Conservation (phyloP, 257 asterid genomes). For the Rubia yunnanensis region DNA sequence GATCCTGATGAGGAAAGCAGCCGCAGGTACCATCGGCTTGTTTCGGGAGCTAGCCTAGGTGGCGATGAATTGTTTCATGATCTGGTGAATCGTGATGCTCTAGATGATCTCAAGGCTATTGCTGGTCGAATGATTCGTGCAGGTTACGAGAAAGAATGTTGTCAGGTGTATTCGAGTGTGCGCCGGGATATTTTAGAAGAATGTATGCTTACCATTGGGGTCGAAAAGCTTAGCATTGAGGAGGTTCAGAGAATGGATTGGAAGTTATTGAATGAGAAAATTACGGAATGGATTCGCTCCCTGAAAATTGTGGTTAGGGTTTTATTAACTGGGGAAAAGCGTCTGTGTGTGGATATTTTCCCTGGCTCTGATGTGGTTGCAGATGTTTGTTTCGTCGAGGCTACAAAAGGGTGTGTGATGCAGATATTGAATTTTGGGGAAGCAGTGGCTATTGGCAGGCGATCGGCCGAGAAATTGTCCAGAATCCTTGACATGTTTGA, state of each 20-base stretch:
- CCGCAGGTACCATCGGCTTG: slow-evolving; percentile 43
- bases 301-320: slow-evolving; percentile 63
- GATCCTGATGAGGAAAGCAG: slow-evolving; percentile 48
- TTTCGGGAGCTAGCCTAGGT: slow-evolving; percentile 55
- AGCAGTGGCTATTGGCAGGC: slow-evolving; percentile 81
- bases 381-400: slow-evolving; percentile 91
- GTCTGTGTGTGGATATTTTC: slow-evolving; percentile 65
- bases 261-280: slow-evolving; percentile 69
- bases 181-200: slow-evolving; percentile 84
- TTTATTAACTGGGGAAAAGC: slow-evolving; percentile 60
- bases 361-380: slow-evolving; percentile 59
- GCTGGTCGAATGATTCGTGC: slow-evolving; percentile 83
- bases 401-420: slow-evolving; percentile 92
- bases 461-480: slow-evolving; percentile 80
- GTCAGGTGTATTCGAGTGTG: slow-evolving; percentile 75
- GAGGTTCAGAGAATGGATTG: slow-evolving; percentile 91
- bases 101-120: slow-evolving; percentile 57
- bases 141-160: slow-evolving; percentile 93
- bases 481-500: slow-evolving; percentile 90
- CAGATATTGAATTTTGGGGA: slow-evolving; percentile 91
- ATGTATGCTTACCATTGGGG: slow-evolving; percentile 63
- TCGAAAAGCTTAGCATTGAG: slow-evolving; percentile 87
- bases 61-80: slow-evolving; percentile 59
- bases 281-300: slow-evolving; percentile 89
- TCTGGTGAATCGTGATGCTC: slow-evolving; percentile 60